Base-by-base conservation (phyloP, 768 basidiomycete genomes). In the Crepidotus variabilis region DNA sequence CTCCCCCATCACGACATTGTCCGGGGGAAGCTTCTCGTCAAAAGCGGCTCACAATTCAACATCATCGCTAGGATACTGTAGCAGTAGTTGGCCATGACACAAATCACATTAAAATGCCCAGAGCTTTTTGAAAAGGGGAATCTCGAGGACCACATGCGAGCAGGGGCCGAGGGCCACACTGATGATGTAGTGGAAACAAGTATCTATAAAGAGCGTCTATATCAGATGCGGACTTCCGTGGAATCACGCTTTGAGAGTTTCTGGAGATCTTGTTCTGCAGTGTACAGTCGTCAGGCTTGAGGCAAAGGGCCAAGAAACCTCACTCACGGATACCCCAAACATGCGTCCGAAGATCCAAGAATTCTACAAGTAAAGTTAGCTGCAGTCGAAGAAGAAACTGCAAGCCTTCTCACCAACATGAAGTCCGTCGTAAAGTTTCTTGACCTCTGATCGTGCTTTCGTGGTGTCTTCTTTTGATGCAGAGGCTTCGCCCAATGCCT, bases 261-360 rank as follows among this genome's bases (percentile, higher is more conserved):
- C 65, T 92, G 88, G 14, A 93, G 64, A 63, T 92, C 91, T 80
- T 92, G 86, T 71, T 93, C 91, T 93, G 63, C 1, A 51, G 39
- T 45, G 51, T 45, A 43, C 14, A 52, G 52, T 50, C 32, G 50
- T 52, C 56, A 28, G 39, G 9, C 28, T 47, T 6, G 1, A 22
- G 47, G 14, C 45, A 14, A 39, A 23, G n/a, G 14, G n/a, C 3
- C 33, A n/a, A 55, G 39, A 57, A n/a, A 47, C 23, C 1, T 34
- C 1, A 85, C 90, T 76, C 68, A 92, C 91, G 90, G 61, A 94
- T 87, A 18, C 91, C 91, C 91, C 88, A 92, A 9, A 92, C 88
- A 67, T 92, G 87, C 48, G 88, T 78, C 57, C 88, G 80, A 57
- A 93, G 67, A 63, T 92, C 90, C 59, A 93, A 77, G 66, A 91